Conservation (phyloP, 371 early-diverging fungal genomes). For the Mortierella polycephala region DNA sequence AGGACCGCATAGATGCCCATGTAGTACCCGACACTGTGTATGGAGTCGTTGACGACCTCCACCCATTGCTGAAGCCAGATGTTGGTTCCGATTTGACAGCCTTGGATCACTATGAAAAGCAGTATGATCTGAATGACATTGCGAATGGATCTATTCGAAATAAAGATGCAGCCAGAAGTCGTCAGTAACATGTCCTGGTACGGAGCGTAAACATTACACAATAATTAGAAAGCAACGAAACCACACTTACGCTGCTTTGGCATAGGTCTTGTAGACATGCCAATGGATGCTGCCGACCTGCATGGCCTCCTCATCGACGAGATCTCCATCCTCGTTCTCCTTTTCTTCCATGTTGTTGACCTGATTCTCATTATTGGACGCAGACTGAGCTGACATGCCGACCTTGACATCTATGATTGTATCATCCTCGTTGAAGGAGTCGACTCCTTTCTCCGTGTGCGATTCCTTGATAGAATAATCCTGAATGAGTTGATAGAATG, state of each 20-base stretch:
- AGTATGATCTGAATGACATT: slow-evolving; percentile 45
- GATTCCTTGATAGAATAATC: slow-evolving; percentile 47
- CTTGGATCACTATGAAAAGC: slow-evolving; percentile 60
- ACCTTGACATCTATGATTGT: slow-evolving; percentile 1
- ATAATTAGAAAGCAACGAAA: too few relatives aligned
- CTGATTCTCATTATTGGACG: background rate
- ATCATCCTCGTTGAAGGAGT: slow-evolving; percentile 5
- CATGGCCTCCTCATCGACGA: slow-evolving; percentile 70
- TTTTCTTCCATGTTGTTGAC: slow-evolving; percentile 11
- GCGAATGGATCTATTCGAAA: slow-evolving; percentile 16
- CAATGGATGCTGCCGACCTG: slow-evolving; percentile 68
- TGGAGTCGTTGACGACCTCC: slow-evolving; percentile 11
- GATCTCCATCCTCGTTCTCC: slow-evolving; percentile 43
- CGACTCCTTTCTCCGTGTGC: background rate
- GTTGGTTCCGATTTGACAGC: slow-evolving; percentile 64
- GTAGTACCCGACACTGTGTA: slow-evolving; percentile 38
- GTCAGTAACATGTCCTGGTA: background rate
- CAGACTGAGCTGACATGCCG: background rate
- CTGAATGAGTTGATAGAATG: slow-evolving; percentile 59
- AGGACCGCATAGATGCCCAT: slow-evolving; percentile 42
- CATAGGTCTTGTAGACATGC: slow-evolving; percentile 67
- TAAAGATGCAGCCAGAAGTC: background rate
- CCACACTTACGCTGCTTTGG: slow-evolving; percentile 59
- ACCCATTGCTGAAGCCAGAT: slow-evolving; percentile 70
- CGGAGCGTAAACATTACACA: too few relatives aligned